These are phyloP conservation scores for Exophiala sp. DNA, from an alignment of 2,329 filamentous ascomycete genomes.

Conservation along the genomic window DNA sequence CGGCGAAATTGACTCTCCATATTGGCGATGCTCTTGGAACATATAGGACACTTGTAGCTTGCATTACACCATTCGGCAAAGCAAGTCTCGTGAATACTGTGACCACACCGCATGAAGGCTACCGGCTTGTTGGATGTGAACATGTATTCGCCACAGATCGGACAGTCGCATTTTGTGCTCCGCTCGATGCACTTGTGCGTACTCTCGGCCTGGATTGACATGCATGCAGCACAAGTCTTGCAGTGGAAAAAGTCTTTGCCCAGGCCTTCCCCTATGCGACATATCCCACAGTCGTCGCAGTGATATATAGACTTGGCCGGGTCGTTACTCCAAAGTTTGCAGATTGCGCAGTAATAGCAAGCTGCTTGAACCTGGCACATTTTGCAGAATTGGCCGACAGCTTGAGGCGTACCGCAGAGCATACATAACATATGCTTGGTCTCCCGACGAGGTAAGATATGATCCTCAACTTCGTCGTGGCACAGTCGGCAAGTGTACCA, in stretches of 20 bases:
- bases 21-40: constrained; percentile 92
- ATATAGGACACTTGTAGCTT: constrained; percentile 95
- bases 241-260: constrained; percentile 98
- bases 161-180: constrained; percentile 91
- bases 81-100: constrained; percentile 89
- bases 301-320: constrained; percentile 90
- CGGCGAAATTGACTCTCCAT: constrained; percentile 96
- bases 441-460: constrained; percentile 72
- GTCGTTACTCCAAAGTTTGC: constrained; percentile 97
- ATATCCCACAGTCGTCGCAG: constrained; percentile 93
- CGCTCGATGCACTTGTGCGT: constrained; percentile 93
- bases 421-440: constrained; percentile 98
- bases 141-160: constrained; percentile 94
- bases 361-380: constrained; percentile 74
- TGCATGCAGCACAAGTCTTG: constrained; percentile 95
- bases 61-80: constrained; percentile 82
- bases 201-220: constrained; percentile 78
- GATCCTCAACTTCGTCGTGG: constrained; percentile 79
- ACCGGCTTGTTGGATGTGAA: constrained; percentile 86
- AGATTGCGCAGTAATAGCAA: constrained; percentile 88
- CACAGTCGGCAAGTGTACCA: constrained; percentile 97
- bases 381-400: constrained; percentile 71
- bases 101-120: constrained; percentile 91
- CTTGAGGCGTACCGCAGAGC: constrained; percentile 83
- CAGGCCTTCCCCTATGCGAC: constrained; percentile 80